Conservation (phyloP, 2,329 filamentous ascomycete genomes). For the Aspergillus pseudoviridinutans region DNA sequence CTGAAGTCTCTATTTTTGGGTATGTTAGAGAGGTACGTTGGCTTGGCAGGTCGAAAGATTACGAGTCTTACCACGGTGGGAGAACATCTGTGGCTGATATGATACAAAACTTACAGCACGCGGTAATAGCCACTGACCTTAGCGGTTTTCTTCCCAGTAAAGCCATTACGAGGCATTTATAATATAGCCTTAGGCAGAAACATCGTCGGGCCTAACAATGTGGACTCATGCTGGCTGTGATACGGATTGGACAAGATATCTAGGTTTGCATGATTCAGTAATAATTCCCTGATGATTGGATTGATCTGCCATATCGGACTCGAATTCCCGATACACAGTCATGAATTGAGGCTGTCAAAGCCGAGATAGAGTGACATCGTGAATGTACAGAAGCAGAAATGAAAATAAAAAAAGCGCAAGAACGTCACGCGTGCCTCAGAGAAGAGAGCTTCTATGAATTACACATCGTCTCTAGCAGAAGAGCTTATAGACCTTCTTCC, state of each 20-base stretch:
- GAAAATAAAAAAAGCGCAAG: slow-evolving; percentile 6
- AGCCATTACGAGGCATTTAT: background rate
- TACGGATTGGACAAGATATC: background rate
- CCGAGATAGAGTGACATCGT: background rate
- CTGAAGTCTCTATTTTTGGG: background rate
- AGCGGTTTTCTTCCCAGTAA: background rate
- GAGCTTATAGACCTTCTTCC: slow-evolving; percentile 73
- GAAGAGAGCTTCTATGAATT: background rate
- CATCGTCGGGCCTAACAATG: too few relatives aligned
- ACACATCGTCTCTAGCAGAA: slow-evolving; percentile 53
- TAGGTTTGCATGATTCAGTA: background rate
- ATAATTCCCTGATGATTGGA: background rate
- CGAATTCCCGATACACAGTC: background rate
- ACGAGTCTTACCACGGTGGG: background rate
- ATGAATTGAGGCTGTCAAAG: background rate
- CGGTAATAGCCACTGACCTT: background rate
- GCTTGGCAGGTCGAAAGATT: background rate
- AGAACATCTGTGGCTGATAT: background rate
- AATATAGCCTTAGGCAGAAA: background rate
- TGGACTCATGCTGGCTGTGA: background rate
- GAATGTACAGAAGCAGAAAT: background rate
- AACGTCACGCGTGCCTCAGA: slow-evolving; percentile 1
- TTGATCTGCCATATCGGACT: background rate
- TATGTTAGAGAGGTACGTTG: background rate
- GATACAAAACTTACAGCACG: background rate